These are phyloP conservation scores for Cercospora beticola DNA, from an alignment of 2,329 filamentous ascomycete species.

Conservation along the genomic window DNA sequence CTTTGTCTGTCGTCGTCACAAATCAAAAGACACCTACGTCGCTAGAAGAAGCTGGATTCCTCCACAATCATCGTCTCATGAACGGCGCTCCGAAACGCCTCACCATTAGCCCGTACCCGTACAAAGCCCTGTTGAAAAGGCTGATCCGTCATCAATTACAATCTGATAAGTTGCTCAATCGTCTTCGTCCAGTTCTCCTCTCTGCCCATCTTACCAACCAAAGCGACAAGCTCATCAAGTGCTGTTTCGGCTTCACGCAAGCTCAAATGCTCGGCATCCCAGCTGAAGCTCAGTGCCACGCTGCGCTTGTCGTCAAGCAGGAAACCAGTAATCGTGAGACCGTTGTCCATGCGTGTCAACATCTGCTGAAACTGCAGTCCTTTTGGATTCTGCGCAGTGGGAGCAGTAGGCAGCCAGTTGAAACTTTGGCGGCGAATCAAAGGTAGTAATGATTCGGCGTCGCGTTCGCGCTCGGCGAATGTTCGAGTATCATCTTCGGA, in stretches of 20 bases:
- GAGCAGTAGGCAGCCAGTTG: conserved; percentile 38
- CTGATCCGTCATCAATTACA: conserved; percentile 17
- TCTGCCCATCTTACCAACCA: conserved; percentile 32
- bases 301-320: conserved; percentile 35
- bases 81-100: background rate
- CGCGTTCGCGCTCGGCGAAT: conserved; percentile 32
- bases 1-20: background rate
- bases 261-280: conserved; percentile 37
- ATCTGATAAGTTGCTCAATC: conserved; percentile 30
- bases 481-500: conserved; percentile 32
- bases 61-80: background rate
- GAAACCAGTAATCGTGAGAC: conserved; percentile 37
- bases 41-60: background rate
- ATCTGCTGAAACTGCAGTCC: conserved; percentile 35
- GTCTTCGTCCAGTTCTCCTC: conserved; percentile 32
- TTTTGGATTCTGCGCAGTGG: conserved; percentile 31
- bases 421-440: conserved; percentile 36
- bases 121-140: background rate
- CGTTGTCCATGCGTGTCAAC: conserved; percentile 38
- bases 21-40: background rate
- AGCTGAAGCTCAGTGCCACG: conserved; percentile 34
- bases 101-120: background rate
- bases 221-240: conserved; percentile 26
- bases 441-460: conserved; percentile 34
- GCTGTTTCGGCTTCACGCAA: conserved; percentile 32